Base-by-base conservation (phyloP, 1,139 yeast genomes). In the Candida pseudocylindracea region DNA sequence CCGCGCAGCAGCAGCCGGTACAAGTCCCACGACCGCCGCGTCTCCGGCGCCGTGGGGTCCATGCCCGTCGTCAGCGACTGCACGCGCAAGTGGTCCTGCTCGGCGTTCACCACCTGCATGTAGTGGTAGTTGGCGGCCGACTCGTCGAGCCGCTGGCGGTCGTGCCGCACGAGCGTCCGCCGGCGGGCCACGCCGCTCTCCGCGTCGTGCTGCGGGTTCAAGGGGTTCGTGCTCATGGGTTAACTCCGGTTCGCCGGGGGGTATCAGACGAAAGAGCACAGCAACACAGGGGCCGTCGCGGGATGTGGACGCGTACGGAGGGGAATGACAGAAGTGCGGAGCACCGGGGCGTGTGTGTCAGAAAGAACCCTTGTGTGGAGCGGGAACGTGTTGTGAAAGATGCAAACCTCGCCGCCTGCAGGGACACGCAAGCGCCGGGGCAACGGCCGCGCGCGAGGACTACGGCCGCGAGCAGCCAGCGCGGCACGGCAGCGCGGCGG, bases 171-270 rank as follows among this genome's bases (percentile, higher is more conserved):
- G 39, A 81, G 57, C 2, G 93, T 76, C 44, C 63, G 62, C 45
- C 72, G 74, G 35, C 88, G 51, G 30, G 53, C 47, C 30, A 66
- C 34, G 29, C 65, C 67, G 2, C 65, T 37, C 41, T 65, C 72
- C 2, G 61, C 60, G 44, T 65, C 70, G 12, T 10, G 8, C 26
- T 25, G 26, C 26, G 8, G 26, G 26, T 25, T 91, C 0, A 60
- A 68, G 27, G 96, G 85, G 33, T 74, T 80, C 32, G 95, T 83
- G 49, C 60, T 88, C 38, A 74, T 83, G 43, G 74, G 81, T n/a
- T 54, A 88, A 28, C 96, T 88, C 52, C 61, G 80, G 26, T 57
- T 85, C 26, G 94, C 95, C 0, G 60, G 73, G 2, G 54, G 85
- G 29, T 67, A 74, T 48, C 79, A 72, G 43, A 63, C 60, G 26